Evolutionary conservation across 805 yeast genomes (phyloP).

Genomic region (Candida methanosorbosa): DNA sequence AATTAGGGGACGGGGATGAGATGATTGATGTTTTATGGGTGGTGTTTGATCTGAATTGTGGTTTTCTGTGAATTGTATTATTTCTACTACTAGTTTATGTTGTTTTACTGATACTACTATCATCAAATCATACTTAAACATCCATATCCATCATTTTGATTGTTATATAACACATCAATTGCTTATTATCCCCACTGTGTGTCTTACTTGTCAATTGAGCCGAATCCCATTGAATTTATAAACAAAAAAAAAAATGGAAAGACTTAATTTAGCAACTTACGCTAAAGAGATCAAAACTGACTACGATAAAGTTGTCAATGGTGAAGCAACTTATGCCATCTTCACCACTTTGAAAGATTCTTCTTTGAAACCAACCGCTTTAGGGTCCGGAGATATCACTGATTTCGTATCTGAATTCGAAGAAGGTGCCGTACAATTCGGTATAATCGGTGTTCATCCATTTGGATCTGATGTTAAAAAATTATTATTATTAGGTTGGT

Average conservation of each 20-base stretch:
- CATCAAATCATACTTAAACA: no score
- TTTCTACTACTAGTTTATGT: no score
- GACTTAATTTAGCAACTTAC: conserved; percentile 53
- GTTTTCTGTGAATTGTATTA: no score
- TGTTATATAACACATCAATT: no score
- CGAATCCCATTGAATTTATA: background rate
- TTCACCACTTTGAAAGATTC: conserved; percentile 62
- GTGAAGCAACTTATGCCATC: conserved; percentile 73
- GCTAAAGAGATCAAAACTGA: conserved; percentile 67
- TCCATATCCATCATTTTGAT: no score
- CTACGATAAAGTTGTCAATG: conserved; percentile 73
- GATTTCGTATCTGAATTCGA: conserved; percentile 78
- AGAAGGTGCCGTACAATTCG: conserved; percentile 86
- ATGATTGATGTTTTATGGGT: no score
- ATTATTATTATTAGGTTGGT: conserved; percentile 85
- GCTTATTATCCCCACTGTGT: no score
- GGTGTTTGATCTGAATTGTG: no score
- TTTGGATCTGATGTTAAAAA: conserved; percentile 89
- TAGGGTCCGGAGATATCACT: conserved; percentile 58
- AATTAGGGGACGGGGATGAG: no score
- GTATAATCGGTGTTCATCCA: conserved; percentile 78
- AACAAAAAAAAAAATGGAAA: conserved; percentile 44
- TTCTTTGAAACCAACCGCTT: conserved; percentile 34
- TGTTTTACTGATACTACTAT: no score
- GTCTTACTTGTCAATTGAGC: no score